Base-by-base conservation (phyloP, 78 protist genomes). In the Dictyostelium brefeldianum region DNA sequence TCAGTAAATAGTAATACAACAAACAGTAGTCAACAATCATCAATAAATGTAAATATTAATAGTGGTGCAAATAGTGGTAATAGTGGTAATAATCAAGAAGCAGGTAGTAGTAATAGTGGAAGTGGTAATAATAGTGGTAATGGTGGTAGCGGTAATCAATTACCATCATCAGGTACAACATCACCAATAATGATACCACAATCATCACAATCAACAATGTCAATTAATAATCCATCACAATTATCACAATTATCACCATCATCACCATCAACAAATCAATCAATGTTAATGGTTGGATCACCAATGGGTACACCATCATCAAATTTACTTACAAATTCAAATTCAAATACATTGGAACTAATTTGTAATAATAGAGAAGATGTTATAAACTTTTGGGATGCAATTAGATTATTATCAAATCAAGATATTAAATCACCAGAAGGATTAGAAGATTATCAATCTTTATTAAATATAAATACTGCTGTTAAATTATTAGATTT, bases 391-490 rank as follows among this genome's bases (percentile, higher is more conserved):
- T 85, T 85, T 57, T n/a, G 50, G 29, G 92, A 85, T 71, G 12
- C 79, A 6, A n/a, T 71, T 17, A 56, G 50, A 75, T n/a, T 56
- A 20, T 29, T 85, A 41, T 8, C 70, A 3, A 70, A 70, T 12
- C 78, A 85, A 48, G 54, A n/a, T 14, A 47, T 59, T 7, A 70
- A 85, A 11, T 36, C 78, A 56, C 71, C 48, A 15, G 92, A 85
- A 20, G 78, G 74, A 29, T 73, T 75, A 9, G 92, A 85, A 70
- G 92, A 85, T 43, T 85, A 74, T 59, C 78, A 85, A 46, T 56
- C 75, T 12, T 25, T 85, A 14, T n/a, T 75, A n/a, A 46, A 59
- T 53, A 36, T 85, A 22, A 74, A 56, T 15, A 46, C 78, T 17
- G 29, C 78, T 15, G 17, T 85, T 1, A 85, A 85, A 75, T 31